These are phyloP conservation scores for Acrodontium crateriforme DNA, from an alignment of 2,329 filamentous ascomycete genomes.

Conservation along the genomic window DNA sequence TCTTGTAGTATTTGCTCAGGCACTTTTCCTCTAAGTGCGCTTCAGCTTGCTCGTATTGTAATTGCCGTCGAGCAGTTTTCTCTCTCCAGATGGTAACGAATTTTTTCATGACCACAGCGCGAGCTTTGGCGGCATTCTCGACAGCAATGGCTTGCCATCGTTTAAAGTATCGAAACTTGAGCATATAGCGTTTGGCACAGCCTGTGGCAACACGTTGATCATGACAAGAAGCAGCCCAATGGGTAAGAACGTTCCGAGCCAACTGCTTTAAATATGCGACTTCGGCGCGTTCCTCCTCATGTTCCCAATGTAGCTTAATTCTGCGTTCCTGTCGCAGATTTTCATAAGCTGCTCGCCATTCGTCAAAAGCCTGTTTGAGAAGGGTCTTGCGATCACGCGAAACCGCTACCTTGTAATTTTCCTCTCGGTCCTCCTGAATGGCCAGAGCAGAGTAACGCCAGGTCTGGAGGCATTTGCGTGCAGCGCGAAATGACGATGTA, in stretches of 20 bases:
- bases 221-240: conserved; percentile 54
- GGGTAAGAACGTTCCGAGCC: conserved; percentile 48
- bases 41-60: conserved; percentile 12
- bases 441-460: conserved; percentile 34
- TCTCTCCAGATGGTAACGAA: conserved; percentile 42
- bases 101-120: conserved; percentile 38
- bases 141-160: conserved; percentile 54
- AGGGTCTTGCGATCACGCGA: conserved; percentile 38
- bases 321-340: conserved; percentile 4
- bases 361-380: conserved; percentile 38
- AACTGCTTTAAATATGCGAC: conserved; percentile 42
- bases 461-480: conserved; percentile 11
- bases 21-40: conserved; percentile 15
- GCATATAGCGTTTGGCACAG: conserved; percentile 54
- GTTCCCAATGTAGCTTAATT: conserved; percentile 4
- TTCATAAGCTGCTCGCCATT: conserved; percentile 30
- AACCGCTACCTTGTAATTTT: conserved; percentile 28
- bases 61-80: conserved; percentile 19
- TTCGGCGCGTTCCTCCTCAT: conserved; percentile 5
- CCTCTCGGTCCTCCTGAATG: conserved; percentile 13
- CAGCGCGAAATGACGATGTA: conserved; percentile 9
- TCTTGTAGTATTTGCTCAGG: conserved; percentile 13
- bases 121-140: conserved; percentile 42
- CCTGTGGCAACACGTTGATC: conserved; percentile 55
- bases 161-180: conserved; percentile 54